phyloP scores from a whole-genome alignment of 768 basidiomycete genomes.

The Cystobasidium onofrii region DNA sequence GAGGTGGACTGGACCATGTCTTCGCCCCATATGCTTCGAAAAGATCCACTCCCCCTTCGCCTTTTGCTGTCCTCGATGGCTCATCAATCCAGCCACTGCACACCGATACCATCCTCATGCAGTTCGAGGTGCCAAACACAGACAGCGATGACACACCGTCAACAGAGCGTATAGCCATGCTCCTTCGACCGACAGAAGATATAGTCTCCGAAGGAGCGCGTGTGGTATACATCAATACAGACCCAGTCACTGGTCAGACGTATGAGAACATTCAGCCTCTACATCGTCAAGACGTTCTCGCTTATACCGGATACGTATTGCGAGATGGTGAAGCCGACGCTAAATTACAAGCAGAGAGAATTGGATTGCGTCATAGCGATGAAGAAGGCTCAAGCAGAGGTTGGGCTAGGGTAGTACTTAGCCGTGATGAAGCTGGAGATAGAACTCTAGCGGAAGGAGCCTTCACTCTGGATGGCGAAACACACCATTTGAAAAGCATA shows the following conservation, averaged over 20 bases:
- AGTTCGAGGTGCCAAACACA: slow-evolving; percentile 15
- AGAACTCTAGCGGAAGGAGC: slow-evolving; percentile 20
- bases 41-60: slow-evolving; percentile 4
- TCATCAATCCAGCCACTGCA: not conserved
- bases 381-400: slow-evolving; percentile 51
- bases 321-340: slow-evolving; percentile 52
- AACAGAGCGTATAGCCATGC: slow-evolving; percentile 57
- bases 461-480: slow-evolving; percentile 25
- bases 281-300: slow-evolving; percentile 57
- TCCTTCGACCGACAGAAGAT: slow-evolving; percentile 67
- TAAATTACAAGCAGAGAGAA: slow-evolving; percentile 60
- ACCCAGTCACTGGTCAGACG: slow-evolving; percentile 51
- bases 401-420: slow-evolving; percentile 69
- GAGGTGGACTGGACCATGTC: not conserved
- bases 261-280: slow-evolving; percentile 57
- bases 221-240: slow-evolving; percentile 57
- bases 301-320: slow-evolving; percentile 70
- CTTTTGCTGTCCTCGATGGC: slow-evolving; percentile 3
- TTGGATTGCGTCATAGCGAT: slow-evolving; percentile 48
- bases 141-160: slow-evolving; percentile 40
- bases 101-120: slow-evolving; percentile 31
- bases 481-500: slow-evolving; percentile 19
- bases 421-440: slow-evolving; percentile 50
- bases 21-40: not conserved
- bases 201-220: slow-evolving; percentile 71